Evolutionary conservation across 305 asterid species (phyloP).

Genomic region (Lippia alba): DNA sequence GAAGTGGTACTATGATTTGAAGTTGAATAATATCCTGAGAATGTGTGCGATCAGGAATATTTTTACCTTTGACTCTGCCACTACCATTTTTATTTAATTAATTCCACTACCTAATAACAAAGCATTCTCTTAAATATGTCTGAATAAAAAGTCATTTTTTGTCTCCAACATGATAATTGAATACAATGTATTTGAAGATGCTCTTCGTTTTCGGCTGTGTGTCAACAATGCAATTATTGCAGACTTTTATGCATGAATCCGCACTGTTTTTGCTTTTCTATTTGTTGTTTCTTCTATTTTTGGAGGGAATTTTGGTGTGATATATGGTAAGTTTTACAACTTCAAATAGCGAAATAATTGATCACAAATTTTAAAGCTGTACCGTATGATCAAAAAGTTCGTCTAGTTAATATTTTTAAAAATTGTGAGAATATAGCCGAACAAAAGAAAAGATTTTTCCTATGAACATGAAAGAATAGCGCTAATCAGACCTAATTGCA

Average conservation of each 20-base stretch:
- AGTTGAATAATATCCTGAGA: constrained; percentile 24
- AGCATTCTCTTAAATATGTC: neutral
- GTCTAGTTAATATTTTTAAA: too few species aligned
- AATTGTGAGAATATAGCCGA: too few species aligned
- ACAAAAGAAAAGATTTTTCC: too few species aligned
- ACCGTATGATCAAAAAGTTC: too few species aligned
- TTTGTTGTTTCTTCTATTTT: neutral
- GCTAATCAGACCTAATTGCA: too few species aligned
- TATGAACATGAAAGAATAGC: too few species aligned
- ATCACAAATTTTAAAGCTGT: too few species aligned
- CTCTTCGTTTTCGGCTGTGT: neutral
- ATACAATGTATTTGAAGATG: constrained; percentile 24
- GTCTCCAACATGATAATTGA: constrained; percentile 14
- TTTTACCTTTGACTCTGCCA: constrained; percentile 20
- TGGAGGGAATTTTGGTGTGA: neutral
- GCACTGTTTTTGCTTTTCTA: neutral
- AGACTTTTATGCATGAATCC: neutral
- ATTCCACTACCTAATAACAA: neutral
- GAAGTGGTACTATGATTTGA: constrained; percentile 14
- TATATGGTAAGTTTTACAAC: too few species aligned
- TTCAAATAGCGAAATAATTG: too few species aligned
- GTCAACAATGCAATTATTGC: constrained; percentile 9
- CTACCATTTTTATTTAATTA: constrained; percentile 13
- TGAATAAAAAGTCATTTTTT: constrained; percentile 9
- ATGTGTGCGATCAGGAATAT: constrained; percentile 14